phyloP scores from a whole-genome alignment of 2,329 filamentous ascomycete species.

The Sclerotiophoma versabilis region DNA sequence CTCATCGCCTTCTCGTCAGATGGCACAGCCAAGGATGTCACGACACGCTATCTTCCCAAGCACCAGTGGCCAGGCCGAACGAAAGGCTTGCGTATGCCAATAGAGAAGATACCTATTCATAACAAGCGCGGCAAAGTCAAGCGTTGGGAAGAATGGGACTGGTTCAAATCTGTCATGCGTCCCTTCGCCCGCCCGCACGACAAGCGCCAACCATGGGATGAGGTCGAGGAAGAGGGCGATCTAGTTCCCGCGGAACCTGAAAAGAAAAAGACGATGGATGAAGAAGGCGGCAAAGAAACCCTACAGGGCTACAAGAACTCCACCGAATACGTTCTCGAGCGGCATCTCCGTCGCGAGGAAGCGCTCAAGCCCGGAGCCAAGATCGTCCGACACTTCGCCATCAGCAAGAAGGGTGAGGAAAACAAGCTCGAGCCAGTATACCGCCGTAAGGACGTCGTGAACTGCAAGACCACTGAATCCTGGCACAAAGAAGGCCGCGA shows the following conservation, averaged over 20 bases:
- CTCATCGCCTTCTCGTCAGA: constrained; percentile 83
- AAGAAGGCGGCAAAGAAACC: constrained; percentile 75
- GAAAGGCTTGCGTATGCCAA: constrained; percentile 79
- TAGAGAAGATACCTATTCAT: constrained; percentile 82
- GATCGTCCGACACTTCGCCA: constrained; percentile 76
- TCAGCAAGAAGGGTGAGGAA: constrained; percentile 73
- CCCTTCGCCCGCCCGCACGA: constrained; percentile 67
- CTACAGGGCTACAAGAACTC: constrained; percentile 89
- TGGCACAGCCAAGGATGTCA: constrained; percentile 93
- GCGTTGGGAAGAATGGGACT: constrained; percentile 80
- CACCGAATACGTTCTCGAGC: constrained; percentile 81
- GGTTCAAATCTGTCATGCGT: constrained; percentile 83
- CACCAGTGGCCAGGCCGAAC: constrained; percentile 86
- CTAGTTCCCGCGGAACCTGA: constrained; percentile 73
- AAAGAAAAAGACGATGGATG: constrained; percentile 69
- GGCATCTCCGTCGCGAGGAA: constrained; percentile 91
- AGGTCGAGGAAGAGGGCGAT: constrained; percentile 79
- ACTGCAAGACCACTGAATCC: constrained; percentile 89
- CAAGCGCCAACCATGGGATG: constrained; percentile 73
- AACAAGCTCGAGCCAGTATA: constrained; percentile 82
- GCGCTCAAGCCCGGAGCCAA: constrained; percentile 74
- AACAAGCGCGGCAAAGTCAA: constrained; percentile 79
- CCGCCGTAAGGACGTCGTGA: constrained; percentile 77
- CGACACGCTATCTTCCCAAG: constrained; percentile 84
- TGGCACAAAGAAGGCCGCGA: constrained; percentile 97